Conservation (phyloP, 2,329 filamentous ascomycete species). For the Mycosphaerelloides madeirae region DNA sequence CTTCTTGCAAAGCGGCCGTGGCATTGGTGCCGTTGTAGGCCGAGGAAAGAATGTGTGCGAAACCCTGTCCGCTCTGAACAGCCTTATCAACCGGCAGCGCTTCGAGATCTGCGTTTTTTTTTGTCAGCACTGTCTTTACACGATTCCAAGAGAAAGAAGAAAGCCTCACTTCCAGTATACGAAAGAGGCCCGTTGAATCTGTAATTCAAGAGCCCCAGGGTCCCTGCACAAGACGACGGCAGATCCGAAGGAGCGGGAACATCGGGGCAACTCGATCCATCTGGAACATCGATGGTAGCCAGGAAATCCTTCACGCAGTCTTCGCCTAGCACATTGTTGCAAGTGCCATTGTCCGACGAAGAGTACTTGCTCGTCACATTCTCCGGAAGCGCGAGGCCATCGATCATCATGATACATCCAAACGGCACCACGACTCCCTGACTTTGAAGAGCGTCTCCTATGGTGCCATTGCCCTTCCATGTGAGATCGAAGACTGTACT, state of each 20-base stretch:
- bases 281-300: not conserved
- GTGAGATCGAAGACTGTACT: too few relatives aligned
- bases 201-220: not conserved
- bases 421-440: too few relatives aligned
- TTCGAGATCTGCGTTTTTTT: not conserved
- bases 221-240: not conserved
- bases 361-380: slow-evolving; percentile 5
- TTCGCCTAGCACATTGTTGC: slow-evolving; percentile 2
- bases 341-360: slow-evolving; percentile 5
- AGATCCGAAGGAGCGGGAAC: not conserved
- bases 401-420: too few relatives aligned
- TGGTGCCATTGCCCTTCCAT: too few relatives aligned
- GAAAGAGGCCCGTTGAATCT: not conserved
- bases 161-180: not conserved
- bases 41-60: too few relatives aligned
- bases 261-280: not conserved
- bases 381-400: not conserved
- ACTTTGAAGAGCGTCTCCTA: too few relatives aligned
- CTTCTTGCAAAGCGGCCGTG: not conserved
- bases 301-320: slow-evolving; percentile 5
- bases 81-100: too few relatives aligned
- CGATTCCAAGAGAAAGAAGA: not conserved
- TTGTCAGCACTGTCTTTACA: not conserved
- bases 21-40: not conserved
- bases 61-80: too few relatives aligned